phyloP scores from a whole-genome alignment of 2,329 filamentous ascomycete genomes.

The Aureobasidium sp. region DNA sequence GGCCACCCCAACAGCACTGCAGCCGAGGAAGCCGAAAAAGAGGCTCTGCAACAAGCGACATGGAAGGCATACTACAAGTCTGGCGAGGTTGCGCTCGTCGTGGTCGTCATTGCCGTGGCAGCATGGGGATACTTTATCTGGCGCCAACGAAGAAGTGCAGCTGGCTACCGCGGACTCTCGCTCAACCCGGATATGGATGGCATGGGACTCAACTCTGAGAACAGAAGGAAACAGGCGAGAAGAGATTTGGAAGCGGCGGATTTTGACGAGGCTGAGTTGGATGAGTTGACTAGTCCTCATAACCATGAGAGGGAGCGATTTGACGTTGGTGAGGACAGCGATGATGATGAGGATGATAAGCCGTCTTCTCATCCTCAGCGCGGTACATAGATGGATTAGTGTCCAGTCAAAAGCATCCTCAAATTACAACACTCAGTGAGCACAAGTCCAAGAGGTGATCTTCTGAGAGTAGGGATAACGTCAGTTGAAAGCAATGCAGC shows the following conservation, averaged over 20 bases:
- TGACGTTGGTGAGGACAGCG: conserved; percentile 17
- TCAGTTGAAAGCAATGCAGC: neutral
- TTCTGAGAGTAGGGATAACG: neutral
- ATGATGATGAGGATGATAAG: neutral
- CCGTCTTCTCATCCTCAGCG: neutral
- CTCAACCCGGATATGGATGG: conserved; percentile 36
- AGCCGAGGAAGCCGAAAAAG: conserved; percentile 57
- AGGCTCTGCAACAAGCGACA: conserved; percentile 69
- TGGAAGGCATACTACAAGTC: conserved; percentile 86
- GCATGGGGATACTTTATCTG: conserved; percentile 68
- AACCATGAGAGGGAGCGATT: conserved; percentile 24
- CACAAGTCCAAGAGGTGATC: neutral
- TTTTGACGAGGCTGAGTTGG: conserved; percentile 56
- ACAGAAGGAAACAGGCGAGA: conserved; percentile 31
- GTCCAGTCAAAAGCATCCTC: neutral
- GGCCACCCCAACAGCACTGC: conserved; percentile 62
- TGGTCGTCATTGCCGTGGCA: conserved; percentile 66
- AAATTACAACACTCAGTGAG: neutral
- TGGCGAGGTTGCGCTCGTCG: conserved; percentile 74
- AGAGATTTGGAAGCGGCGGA: conserved; percentile 55
- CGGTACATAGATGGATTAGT: conserved; percentile 2
- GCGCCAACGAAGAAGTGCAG: conserved; percentile 45
- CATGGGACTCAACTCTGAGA: conserved; percentile 40
- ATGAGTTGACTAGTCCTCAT: conserved; percentile 41
- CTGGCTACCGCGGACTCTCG: conserved; percentile 40